phyloP scores from a whole-genome alignment of 345 rosid species.

The Mercurialis annua region DNA sequence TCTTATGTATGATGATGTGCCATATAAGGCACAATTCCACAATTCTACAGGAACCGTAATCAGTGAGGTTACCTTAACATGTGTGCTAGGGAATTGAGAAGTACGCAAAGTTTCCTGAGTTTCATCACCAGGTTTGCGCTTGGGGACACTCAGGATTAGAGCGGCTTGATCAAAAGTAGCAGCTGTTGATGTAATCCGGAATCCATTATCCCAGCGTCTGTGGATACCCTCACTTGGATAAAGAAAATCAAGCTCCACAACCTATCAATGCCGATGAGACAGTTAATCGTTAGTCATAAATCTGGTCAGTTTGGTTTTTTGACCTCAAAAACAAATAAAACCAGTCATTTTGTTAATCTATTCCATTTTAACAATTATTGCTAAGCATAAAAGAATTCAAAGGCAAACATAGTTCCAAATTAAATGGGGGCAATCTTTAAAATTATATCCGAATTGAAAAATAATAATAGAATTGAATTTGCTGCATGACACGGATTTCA shows the following conservation, averaged over 20 bases:
- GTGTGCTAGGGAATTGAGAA: slow-evolving; percentile 38
- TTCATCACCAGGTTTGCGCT: slow-evolving; percentile 32
- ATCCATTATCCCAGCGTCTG: slow-evolving; percentile 40
- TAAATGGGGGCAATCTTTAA: neutral
- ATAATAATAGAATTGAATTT: neutral
- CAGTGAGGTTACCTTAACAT: slow-evolving; percentile 32
- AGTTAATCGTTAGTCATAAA: no score
- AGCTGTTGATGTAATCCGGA: slow-evolving; percentile 36
- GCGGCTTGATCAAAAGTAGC: slow-evolving; percentile 42
- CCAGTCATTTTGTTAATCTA: no score
- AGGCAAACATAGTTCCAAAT: neutral
- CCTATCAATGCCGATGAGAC: slow-evolving; percentile 21
- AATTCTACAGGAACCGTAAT: neutral
- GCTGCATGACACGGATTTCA: neutral
- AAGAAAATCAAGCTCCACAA: slow-evolving; percentile 42
- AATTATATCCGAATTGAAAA: neutral
- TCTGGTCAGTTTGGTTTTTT: no score
- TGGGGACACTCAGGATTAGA: slow-evolving; percentile 38
- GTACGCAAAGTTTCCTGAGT: slow-evolving; percentile 41
- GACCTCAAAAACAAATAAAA: no score
- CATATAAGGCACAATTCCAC: neutral
- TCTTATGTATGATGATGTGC: no score
- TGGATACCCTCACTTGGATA: slow-evolving; percentile 46
- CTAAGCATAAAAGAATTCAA: neutral
- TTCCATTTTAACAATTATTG: no score